Evolutionary conservation across 75 land plant genomes (phyloP).

Genomic region (Sequoia sempervirens): DNA sequence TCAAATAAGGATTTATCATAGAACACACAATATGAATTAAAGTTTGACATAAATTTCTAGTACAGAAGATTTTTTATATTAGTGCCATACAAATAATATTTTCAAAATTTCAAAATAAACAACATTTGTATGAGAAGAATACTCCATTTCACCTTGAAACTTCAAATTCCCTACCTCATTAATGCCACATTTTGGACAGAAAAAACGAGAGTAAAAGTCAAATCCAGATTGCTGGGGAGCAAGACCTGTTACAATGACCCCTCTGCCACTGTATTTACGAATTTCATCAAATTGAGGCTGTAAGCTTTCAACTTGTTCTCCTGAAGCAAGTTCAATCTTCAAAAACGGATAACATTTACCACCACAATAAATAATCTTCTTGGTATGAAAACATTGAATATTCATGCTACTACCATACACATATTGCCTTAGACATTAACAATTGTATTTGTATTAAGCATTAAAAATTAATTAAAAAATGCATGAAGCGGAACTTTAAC

Average conservation of each 20-base stretch:
- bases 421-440: not conserved
- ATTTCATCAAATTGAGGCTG: slow-evolving; percentile 56
- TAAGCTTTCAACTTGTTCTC: slow-evolving; percentile 38
- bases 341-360: not conserved
- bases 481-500: not conserved
- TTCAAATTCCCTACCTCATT: slow-evolving; percentile 45
- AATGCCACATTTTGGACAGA: slow-evolving; percentile 64
- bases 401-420: not conserved
- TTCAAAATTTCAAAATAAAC: not conserved
- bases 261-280: slow-evolving; percentile 30
- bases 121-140: not conserved
- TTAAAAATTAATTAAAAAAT: not conserved
- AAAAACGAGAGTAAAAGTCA: slow-evolving; percentile 68
- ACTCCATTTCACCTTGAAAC: not conserved
- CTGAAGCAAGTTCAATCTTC: slow-evolving; percentile 52
- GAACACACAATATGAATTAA: not conserved
- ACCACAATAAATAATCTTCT: not conserved
- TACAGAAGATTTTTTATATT: not conserved
- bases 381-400: not conserved
- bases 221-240: slow-evolving; percentile 45
- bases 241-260: slow-evolving; percentile 51
- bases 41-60: no score
- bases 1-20: not conserved
- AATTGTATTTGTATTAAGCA: not conserved
- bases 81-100: not conserved